These are phyloP conservation scores for Coemansia sp. DNA, from an alignment of 192 early-diverging fungal genomes.

Conservation along the genomic window DNA sequence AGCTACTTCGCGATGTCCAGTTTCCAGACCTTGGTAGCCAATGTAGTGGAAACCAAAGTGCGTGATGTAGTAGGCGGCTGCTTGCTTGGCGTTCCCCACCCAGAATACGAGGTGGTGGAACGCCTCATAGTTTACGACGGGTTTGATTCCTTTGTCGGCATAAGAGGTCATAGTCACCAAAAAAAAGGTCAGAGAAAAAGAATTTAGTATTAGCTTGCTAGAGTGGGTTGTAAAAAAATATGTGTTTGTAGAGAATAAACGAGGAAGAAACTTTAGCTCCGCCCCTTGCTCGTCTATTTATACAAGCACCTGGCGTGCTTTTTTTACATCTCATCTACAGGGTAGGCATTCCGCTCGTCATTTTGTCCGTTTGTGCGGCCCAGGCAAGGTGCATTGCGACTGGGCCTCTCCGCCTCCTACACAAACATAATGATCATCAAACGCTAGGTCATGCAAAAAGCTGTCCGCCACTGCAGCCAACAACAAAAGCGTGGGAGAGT, in stretches of 20 bases:
- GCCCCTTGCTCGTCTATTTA: background rate
- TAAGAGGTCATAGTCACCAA: conserved; percentile 65
- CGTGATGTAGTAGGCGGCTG: conserved; percentile 91
- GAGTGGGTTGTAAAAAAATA: too few species aligned
- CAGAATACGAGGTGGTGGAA: conserved; percentile 87
- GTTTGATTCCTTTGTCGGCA: conserved; percentile 62
- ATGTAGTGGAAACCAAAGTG: conserved; percentile 92
- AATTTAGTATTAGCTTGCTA: background rate
- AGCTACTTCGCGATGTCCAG: conserved; percentile 82
- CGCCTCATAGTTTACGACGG: conserved; percentile 65
- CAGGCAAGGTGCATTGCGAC: background rate
- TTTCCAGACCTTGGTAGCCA: conserved; percentile 96
- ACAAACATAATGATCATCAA: conserved; percentile 3
- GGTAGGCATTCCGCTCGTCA: background rate
- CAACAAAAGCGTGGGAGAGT: conserved; percentile 34
- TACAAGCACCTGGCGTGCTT: background rate
- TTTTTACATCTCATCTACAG: background rate
- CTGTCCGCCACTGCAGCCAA: conserved; percentile 1
- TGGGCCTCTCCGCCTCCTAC: background rate
- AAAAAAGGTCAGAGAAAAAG: background rate
- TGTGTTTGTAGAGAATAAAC: background rate
- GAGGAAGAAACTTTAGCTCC: background rate
- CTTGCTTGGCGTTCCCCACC: conserved; percentile 94
- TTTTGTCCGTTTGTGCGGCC: background rate
- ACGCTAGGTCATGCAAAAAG: conserved; percentile 1